A percentile compares a stretch with the other conserved stretches of the same genome.
Evolutionary conservation across 2,329 filamentous ascomycete species (phyloP).

Genomic region (Tolypocladium tropicale): DNA sequence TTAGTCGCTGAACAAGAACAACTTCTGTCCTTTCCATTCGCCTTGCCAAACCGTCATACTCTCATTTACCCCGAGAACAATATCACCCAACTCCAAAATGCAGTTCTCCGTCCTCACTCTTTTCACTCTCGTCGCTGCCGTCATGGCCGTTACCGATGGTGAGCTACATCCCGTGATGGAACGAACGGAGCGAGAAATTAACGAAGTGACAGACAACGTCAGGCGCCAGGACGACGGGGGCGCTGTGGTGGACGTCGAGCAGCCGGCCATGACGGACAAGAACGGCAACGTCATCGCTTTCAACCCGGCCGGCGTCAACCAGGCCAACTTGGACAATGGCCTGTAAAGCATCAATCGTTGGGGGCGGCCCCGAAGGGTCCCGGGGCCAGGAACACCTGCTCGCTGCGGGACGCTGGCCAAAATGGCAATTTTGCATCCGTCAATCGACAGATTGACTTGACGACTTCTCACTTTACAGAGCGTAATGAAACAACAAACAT

Average conservation of each 20-base stretch:
- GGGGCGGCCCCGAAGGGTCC: no score
- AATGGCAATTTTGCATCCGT: not conserved
- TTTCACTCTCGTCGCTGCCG: slow-evolving; percentile 35
- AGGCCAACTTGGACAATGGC: slow-evolving; percentile 25
- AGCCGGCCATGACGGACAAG: slow-evolving; percentile 34
- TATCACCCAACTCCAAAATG: slow-evolving; percentile 25
- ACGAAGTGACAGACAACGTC: not conserved
- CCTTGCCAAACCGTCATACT: not conserved
- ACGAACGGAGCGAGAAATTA: not conserved
- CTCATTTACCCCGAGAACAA: not conserved
- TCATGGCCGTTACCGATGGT: slow-evolving; percentile 28
- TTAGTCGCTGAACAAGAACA: not conserved
- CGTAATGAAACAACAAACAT: no score
- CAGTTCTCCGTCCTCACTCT: slow-evolving; percentile 38
- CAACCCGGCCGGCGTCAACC: slow-evolving; percentile 30
- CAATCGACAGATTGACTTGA: not conserved
- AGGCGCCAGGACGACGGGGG: slow-evolving; percentile 2
- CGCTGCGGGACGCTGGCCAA: not conserved
- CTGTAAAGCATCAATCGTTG: no score
- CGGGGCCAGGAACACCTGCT: not conserved
- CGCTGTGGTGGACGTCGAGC: slow-evolving; percentile 14
- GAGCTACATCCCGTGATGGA: slow-evolving; percentile 3
- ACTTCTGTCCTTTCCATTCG: not conserved
- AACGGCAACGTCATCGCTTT: slow-evolving; percentile 36
- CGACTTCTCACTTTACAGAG: not conserved